Percentiles rank a stretch among this genome's conserved stretches.
Evolutionary conservation across 1,284 basidiomycete species (phyloP).

Genomic region (Apiotrichum gamsii): DNA sequence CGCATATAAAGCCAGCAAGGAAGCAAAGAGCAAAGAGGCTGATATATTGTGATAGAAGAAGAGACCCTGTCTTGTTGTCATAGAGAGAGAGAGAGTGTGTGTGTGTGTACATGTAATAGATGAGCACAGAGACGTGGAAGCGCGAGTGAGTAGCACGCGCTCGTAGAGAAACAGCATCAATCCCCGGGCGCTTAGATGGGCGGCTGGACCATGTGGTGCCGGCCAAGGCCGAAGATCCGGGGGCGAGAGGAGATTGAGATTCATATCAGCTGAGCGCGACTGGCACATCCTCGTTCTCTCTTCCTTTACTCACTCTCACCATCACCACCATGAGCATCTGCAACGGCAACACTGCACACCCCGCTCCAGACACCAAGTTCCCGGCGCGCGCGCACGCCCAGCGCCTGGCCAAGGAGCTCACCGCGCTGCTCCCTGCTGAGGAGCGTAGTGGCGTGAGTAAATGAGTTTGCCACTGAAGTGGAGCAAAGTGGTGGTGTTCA

Average conservation of each 20-base stretch:
- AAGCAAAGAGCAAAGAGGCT: no score
- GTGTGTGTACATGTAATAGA: not conserved
- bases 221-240: not conserved
- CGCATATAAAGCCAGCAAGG: constrained; percentile 14
- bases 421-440: constrained; percentile 23
- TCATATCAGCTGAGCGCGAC: no score
- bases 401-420: constrained; percentile 36
- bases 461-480: no score
- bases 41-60: not conserved
- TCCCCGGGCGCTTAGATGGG: no score
- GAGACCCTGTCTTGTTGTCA: constrained; percentile 1
- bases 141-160: no score
- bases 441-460: constrained; percentile 29
- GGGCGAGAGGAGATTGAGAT: no score
- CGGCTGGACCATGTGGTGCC: not conserved
- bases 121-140: no score
- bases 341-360: not conserved
- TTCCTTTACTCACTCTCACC: not conserved
- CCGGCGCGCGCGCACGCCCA: constrained; percentile 40
- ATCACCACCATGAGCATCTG: constrained; percentile 4
- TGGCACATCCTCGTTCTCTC: no score
- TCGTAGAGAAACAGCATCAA: no score
- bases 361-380: constrained; percentile 16
- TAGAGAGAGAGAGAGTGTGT: constrained; percentile 2
- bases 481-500: no score